Evolutionary conservation across 1,284 basidiomycete species (phyloP).

Genomic region (Schizophyllum amplum): DNA sequence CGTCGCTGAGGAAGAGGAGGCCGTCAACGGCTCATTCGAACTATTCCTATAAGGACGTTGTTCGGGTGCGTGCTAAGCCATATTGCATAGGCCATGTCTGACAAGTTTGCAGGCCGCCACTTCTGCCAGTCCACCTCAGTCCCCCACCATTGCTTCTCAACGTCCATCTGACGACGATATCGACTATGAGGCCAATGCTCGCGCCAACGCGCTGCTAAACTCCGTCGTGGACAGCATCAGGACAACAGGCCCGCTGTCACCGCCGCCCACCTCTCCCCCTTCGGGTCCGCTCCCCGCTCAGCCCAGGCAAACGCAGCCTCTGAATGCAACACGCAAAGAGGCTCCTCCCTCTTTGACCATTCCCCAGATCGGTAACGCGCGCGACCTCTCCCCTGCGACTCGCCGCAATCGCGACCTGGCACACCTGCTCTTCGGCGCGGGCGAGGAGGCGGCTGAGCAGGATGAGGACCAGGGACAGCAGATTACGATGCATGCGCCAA

Average conservation of each 20-base stretch:
- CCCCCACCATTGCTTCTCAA: conserved; percentile 18
- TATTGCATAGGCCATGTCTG: not conserved
- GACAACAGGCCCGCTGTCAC: conserved; percentile 1
- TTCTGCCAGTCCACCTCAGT: conserved; percentile 51
- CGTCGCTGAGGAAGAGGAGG: conserved; percentile 55
- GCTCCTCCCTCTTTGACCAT: conserved; percentile 1
- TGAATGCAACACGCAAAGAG: not conserved
- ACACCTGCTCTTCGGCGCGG: conserved; percentile 59
- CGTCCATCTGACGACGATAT: conserved; percentile 35
- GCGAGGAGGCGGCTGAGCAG: conserved; percentile 25
- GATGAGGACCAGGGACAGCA: conserved; percentile 8
- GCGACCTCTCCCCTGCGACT: conserved; percentile 39
- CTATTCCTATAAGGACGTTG: conserved; percentile 41
- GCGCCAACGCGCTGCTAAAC: conserved; percentile 57
- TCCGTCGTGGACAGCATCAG: conserved; percentile 64
- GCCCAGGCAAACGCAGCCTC: not conserved
- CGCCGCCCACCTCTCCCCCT: conserved; percentile 21
- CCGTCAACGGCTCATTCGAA: conserved; percentile 77
- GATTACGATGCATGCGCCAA: conserved; percentile 5
- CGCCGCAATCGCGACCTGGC: conserved; percentile 65
- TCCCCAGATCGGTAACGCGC: conserved; percentile 14
- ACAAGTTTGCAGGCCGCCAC: conserved; percentile 18
- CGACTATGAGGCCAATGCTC: conserved; percentile 14
- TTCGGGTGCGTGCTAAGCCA: conserved; percentile 35
- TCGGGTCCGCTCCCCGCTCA: conserved; percentile 19